These are phyloP conservation scores for Ceratocystis colombiana DNA, from an alignment of 2,329 filamentous ascomycete species.

Conservation along the genomic window DNA sequence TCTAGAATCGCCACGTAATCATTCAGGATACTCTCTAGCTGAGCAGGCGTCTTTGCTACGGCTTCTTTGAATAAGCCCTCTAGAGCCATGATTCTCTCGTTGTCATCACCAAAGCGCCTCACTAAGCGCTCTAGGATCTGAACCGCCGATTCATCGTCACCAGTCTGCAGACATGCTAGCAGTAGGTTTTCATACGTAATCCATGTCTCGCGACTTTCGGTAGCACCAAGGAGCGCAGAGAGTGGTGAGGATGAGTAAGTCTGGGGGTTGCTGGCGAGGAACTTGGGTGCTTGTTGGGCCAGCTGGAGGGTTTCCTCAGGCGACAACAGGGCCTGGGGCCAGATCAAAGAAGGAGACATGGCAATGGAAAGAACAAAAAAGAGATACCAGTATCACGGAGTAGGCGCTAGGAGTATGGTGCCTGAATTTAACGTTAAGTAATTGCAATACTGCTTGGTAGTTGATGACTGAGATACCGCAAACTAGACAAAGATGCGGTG, in stretches of 20 bases:
- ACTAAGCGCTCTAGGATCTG: constrained; percentile 65
- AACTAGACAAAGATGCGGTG: background rate
- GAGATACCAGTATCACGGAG: background rate
- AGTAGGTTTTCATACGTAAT: constrained; percentile 77
- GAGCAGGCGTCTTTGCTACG: constrained; percentile 54
- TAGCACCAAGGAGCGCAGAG: constrained; percentile 42
- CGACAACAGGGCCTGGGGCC: constrained; percentile 48
- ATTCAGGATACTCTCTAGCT: constrained; percentile 58
- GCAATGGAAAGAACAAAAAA: constrained; percentile 13
- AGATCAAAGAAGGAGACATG: constrained; percentile 47
- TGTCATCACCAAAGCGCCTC: constrained; percentile 68
- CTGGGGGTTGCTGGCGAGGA: constrained; percentile 46
- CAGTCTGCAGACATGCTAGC: constrained; percentile 70
- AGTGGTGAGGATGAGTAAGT: constrained; percentile 47
- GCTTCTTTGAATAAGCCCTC: constrained; percentile 79
- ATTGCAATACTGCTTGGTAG: background rate
- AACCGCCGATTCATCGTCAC: constrained; percentile 68
- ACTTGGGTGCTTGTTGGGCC: constrained; percentile 50
- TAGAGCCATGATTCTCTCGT: constrained; percentile 79
- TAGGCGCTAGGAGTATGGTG: background rate
- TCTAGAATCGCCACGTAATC: constrained; percentile 65
- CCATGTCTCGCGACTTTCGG: constrained; percentile 75
- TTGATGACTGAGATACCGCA: background rate
- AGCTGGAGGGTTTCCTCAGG: constrained; percentile 46
- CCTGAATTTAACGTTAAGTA: background rate